phyloP scores from a whole-genome alignment of 2,329 filamentous ascomycete genomes.

The Helotiales sp. region DNA sequence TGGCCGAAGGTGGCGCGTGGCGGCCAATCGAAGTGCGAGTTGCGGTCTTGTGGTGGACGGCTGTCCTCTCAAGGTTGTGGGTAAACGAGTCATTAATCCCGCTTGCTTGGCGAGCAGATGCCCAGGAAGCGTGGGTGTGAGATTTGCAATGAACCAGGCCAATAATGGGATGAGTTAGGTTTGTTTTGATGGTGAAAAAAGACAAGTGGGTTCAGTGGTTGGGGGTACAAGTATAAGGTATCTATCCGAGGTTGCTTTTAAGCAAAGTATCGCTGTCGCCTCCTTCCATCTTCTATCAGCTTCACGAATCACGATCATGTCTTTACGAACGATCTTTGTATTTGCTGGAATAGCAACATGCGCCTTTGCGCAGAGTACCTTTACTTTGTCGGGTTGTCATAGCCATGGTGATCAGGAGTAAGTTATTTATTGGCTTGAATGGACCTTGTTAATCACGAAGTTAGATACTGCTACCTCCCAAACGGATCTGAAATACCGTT shows the following conservation, averaged over 20 bases:
- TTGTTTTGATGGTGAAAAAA: no score
- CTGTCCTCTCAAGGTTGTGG: conserved; percentile 1
- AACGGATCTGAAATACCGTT: conserved; percentile 21
- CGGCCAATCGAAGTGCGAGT: not conserved
- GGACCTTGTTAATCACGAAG: not conserved
- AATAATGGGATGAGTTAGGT: not conserved
- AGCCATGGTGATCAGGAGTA: conserved; percentile 42
- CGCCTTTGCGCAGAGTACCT: conserved; percentile 4
- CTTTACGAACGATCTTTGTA: not conserved
- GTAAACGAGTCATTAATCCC: not conserved
- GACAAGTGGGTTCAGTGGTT: not conserved
- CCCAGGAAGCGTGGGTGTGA: not conserved
- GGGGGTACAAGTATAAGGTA: conserved; percentile 6
- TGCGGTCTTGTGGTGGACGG: not conserved
- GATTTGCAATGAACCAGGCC: not conserved
- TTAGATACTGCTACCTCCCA: conserved; percentile 19
- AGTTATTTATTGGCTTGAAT: not conserved
- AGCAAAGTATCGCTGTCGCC: not conserved
- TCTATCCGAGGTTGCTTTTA: not conserved
- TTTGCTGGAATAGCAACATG: not conserved
- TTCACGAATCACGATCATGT: conserved; percentile 8
- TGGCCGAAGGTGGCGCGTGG: not conserved
- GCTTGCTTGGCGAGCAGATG: not conserved
- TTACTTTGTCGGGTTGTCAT: conserved; percentile 42
- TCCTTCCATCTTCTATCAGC: not conserved